These are phyloP conservation scores for Acacia confusa DNA, from an alignment of 306 rosid genomes.

Conservation along the genomic window DNA sequence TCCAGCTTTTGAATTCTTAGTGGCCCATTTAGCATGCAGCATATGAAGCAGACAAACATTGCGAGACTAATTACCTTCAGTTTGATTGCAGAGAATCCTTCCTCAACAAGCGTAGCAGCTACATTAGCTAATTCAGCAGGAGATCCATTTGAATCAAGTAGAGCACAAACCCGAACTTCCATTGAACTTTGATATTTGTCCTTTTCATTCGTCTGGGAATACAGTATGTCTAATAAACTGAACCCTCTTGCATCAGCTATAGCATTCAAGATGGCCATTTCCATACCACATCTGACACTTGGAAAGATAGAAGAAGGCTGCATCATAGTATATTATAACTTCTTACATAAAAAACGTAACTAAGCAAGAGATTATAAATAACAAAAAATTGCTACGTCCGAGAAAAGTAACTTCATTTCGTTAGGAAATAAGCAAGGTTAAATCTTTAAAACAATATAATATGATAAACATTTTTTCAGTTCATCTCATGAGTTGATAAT, in stretches of 20 bases:
- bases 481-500: not conserved
- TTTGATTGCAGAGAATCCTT: conserved; percentile 89
- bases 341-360: not conserved
- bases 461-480: not conserved
- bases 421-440: not conserved
- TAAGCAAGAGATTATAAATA: not conserved
- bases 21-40: conserved; percentile 23
- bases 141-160: conserved; percentile 66
- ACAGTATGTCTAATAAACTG: conserved; percentile 57
- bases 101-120: conserved; percentile 64
- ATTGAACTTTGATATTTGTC: conserved; percentile 35
- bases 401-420: not conserved
- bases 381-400: not conserved
- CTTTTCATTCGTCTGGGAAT: conserved; percentile 42
- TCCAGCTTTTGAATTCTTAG: conserved; percentile 22
- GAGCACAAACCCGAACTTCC: conserved; percentile 74
- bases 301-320: conserved; percentile 89
- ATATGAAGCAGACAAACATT: conserved; percentile 18
- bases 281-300: conserved; percentile 97
- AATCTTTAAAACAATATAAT: not conserved
- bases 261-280: conserved; percentile 94
- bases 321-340: conserved; percentile 35
- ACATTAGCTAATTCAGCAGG: conserved; percentile 73
- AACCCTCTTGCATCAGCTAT: conserved; percentile 64
- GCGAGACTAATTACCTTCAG: conserved; percentile 58